These are phyloP conservation scores for Plenodomus biglobosus DNA, from an alignment of 2,329 filamentous ascomycete genomes.

Conservation along the genomic window DNA sequence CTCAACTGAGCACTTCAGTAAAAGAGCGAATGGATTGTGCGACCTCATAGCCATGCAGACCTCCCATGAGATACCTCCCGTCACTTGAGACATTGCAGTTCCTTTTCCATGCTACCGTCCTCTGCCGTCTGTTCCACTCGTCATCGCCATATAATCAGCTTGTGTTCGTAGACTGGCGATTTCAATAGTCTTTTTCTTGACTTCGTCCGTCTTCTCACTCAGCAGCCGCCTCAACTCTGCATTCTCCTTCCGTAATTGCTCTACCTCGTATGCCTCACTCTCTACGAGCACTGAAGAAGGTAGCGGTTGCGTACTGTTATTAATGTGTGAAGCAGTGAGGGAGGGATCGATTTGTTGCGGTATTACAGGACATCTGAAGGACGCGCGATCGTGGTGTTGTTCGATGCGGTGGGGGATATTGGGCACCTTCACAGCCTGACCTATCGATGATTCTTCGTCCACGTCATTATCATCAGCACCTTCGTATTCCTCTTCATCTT, in stretches of 20 bases:
- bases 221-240: slow-evolving; percentile 23
- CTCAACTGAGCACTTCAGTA: too few relatives aligned
- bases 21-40: too few relatives aligned
- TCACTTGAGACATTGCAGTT: neutral
- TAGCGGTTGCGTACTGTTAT: slow-evolving; percentile 14
- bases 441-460: neutral
- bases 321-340: slow-evolving; percentile 22
- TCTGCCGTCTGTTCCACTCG: slow-evolving; percentile 20
- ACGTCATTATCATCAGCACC: slow-evolving; percentile 5
- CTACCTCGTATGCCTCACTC: slow-evolving; percentile 14
- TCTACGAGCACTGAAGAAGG: slow-evolving; percentile 1
- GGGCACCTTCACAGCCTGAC: neutral
- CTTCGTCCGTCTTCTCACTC: slow-evolving; percentile 23
- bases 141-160: slow-evolving; percentile 29
- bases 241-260: slow-evolving; percentile 27
- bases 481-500: slow-evolving; percentile 11
- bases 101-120: neutral
- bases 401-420: neutral
- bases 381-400: neutral
- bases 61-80: too few relatives aligned
- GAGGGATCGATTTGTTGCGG: slow-evolving; percentile 20
- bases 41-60: too few relatives aligned
- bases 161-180: slow-evolving; percentile 31
- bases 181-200: slow-evolving; percentile 30
- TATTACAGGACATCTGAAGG: neutral